phyloP scores from a whole-genome alignment of 75 land plant species.

The Adiantum capillusveneris region DNA sequence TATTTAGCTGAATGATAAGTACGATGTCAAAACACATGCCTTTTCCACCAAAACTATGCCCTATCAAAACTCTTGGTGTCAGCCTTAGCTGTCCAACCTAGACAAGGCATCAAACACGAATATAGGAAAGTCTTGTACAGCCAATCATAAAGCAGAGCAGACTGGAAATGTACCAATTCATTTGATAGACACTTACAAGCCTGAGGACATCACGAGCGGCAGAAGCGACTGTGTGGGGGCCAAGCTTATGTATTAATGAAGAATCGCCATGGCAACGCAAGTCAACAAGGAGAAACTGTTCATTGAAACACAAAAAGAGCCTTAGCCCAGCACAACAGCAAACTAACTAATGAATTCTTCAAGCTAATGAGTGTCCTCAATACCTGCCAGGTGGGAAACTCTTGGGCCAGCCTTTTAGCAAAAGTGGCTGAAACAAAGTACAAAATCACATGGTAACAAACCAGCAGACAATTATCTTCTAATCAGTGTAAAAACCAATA shows the following conservation, averaged over 20 bases:
- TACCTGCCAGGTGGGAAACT: conserved; percentile 98
- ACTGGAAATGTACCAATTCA: too few species aligned
- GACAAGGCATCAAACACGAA: too few species aligned
- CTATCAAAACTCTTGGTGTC: conserved; percentile 84
- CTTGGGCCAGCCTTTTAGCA: conserved; percentile 81
- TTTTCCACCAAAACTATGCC: conserved; percentile 99
- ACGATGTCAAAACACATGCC: conserved; percentile 20
- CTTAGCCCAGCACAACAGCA: background rate
- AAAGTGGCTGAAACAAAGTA: conserved; percentile 56
- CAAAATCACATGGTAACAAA: background rate
- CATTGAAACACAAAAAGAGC: background rate
- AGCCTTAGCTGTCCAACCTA: conserved; percentile 71
- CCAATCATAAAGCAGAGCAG: too few species aligned
- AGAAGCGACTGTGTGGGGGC: conserved; percentile 87
- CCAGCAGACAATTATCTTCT: too few species aligned
- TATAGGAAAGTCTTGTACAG: too few species aligned
- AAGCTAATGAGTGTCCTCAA: too few species aligned
- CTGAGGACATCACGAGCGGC: conserved; percentile 87
- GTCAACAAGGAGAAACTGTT: conserved; percentile 92
- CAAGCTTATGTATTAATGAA: conserved; percentile 47
- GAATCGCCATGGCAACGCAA: conserved; percentile 98
- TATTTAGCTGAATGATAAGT: background rate
- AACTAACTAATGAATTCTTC: too few species aligned
- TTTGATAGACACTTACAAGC: conserved; percentile 65
- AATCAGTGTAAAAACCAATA: too few species aligned